A percentile compares a stretch with the other conserved stretches of the same genome.
These are phyloP conservation scores for Erysiphe pulchra DNA, from an alignment of 2,329 filamentous ascomycete species.

Conservation along the genomic window DNA sequence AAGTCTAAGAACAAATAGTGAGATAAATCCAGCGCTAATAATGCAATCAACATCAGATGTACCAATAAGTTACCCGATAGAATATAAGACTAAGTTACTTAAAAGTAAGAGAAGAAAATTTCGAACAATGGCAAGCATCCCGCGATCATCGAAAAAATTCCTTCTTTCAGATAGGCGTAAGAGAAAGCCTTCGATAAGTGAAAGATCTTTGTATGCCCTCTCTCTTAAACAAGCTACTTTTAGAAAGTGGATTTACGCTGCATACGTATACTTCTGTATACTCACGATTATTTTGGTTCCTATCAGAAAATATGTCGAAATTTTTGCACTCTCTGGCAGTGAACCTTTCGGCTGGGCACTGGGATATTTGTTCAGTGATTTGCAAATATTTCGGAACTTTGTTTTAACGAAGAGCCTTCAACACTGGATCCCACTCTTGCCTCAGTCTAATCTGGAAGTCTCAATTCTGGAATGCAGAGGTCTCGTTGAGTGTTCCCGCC, in stretches of 20 bases:
- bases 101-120: no score
- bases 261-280: conserved; percentile 48
- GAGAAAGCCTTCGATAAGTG: no score
- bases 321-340: conserved; percentile 37
- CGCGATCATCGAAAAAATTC: no score
- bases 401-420: conserved; percentile 43
- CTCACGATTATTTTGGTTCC: conserved; percentile 39
- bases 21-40: no score
- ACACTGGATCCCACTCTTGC: conserved; percentile 45
- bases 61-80: no score
- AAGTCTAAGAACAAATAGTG: no score
- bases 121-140: no score
- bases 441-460: conserved; percentile 17
- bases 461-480: conserved; percentile 23
- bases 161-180: no score
- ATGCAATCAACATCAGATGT: no score
- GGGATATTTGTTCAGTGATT: conserved; percentile 65
- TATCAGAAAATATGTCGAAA: conserved; percentile 42
- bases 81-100: no score
- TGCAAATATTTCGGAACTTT: conserved; percentile 44
- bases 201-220: no score
- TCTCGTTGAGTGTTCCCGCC: conserved; percentile 39
- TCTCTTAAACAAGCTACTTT: conserved; percentile 45
- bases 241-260: conserved; percentile 65
- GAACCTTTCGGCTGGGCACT: conserved; percentile 88